A percentile compares a stretch with the other conserved stretches of the same genome.
These are phyloP conservation scores for Linum trigynum DNA, from an alignment of 345 rosid species.

Conservation along the genomic window DNA sequence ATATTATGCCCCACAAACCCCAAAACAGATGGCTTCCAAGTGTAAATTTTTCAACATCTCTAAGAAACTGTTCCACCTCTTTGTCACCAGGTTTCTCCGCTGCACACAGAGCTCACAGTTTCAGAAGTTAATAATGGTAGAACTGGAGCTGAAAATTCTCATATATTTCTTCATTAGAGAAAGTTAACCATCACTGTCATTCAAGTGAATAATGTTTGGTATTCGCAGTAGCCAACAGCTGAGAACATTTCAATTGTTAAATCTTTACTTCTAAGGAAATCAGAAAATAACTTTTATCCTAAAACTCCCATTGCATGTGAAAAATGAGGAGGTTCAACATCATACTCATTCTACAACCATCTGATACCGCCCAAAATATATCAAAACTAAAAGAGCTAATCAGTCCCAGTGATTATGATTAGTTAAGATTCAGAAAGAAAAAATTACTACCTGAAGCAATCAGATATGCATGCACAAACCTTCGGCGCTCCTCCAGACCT, in stretches of 20 bases:
- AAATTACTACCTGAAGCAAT: constrained; percentile 38
- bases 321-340: too few species aligned
- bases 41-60: constrained; percentile 21
- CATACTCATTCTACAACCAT: neutral
- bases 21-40: constrained; percentile 25
- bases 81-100: constrained; percentile 14
- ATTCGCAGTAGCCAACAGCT: too few species aligned
- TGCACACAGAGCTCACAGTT: constrained; percentile 6
- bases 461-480: constrained; percentile 49
- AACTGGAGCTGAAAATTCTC: neutral
- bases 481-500: constrained; percentile 66
- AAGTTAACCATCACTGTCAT: too few species aligned
- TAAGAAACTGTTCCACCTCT: constrained; percentile 15
- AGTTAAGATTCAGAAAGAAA: too few species aligned
- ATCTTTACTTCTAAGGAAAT: too few species aligned
- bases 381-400: neutral
- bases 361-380: neutral
- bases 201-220: too few species aligned
- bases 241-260: too few species aligned
- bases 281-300: too few species aligned
- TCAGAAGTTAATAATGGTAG: neutral
- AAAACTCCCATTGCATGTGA: neutral
- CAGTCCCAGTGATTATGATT: too few species aligned
- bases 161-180: neutral
- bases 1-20: constrained; percentile 25